Evolutionary conservation across 805 yeast genomes (phyloP), one percentile per base, ranked within the genome.

Genomic region (Candida taoyuanica): DNA sequence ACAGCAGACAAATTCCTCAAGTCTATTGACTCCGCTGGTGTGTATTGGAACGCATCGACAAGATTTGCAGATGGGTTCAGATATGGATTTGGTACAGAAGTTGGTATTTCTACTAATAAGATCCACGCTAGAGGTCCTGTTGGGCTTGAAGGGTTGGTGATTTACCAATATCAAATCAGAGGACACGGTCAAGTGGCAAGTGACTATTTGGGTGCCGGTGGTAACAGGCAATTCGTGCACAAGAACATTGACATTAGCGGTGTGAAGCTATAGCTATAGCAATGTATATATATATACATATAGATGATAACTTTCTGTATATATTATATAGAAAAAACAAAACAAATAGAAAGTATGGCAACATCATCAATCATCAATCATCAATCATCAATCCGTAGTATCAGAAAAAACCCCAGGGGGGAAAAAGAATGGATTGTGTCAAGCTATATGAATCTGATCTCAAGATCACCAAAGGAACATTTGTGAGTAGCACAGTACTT

Each of bases 121-220:
- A 87, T 93, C 46, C 99, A 93, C 59, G 96, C 98, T 8, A 75
- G 99, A 55, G 99, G 99, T 2, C 99, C 98, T 13, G 98, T 93
- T 24, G 99, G 99, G 3, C 71, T 93, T 23, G 99, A 93, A 58
- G 99, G 99, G 2, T 71, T 93, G 49, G 95, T 91, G 59, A 85
- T 94, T 52, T 93, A 93, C 62, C 98, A 93, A 63, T 93, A 93
- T 60, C 93, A 87, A 59, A 65, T 93, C 45, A 75, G 84, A 62
- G 99, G 99, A 30, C 69, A 77, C 49, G 99, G 99, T 5, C 98
- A 93, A 59, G 70, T 91, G 40, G 98, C 85, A 2, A 81, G 87
- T 34, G 96, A 87, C 54, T 94, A 93, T 58, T 68, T 79, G 18
- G 98, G 98, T 18, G 95, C 88, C 16, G 98, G 98, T 27, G 98